These are phyloP conservation scores for Amniculicola lignicola DNA, from an alignment of 495 filamentous ascomycete species.

Conservation along the genomic window DNA sequence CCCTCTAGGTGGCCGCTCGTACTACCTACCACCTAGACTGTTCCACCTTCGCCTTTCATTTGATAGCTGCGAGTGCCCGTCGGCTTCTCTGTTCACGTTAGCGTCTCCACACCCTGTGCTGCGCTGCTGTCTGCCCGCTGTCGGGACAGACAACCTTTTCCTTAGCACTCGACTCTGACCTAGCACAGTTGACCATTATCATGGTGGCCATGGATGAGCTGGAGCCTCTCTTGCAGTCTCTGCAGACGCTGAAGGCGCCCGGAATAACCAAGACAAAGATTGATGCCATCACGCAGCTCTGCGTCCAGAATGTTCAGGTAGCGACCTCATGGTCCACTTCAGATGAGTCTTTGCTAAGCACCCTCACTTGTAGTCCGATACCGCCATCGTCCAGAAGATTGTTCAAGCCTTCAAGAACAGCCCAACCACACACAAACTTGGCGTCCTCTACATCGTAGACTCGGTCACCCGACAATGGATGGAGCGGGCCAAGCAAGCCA, in stretches of 20 bases:
- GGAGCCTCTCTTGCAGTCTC: constrained; percentile 83
- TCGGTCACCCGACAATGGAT: constrained; percentile 98
- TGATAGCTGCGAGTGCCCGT: constrained; percentile 19
- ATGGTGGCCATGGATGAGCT: constrained; percentile 90
- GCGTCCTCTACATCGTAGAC: constrained; percentile 99
- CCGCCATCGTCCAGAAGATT: constrained; percentile 90
- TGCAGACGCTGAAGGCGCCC: constrained; percentile 86
- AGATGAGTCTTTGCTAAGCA: constrained; percentile 41
- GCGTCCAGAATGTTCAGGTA: constrained; percentile 92
- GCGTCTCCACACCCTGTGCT: background rate
- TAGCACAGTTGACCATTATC: constrained; percentile 30
- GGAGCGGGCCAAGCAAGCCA: constrained; percentile 83
- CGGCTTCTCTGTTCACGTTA: constrained; percentile 19
- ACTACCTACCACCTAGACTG: constrained; percentile 27
- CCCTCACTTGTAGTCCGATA: constrained; percentile 69
- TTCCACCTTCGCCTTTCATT: constrained; percentile 12
- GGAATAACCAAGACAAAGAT: constrained; percentile 93
- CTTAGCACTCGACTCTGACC: constrained; percentile 1
- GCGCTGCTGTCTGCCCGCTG: constrained; percentile 1
- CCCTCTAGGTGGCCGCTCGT: background rate
- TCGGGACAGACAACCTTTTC: background rate
- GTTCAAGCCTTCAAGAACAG: constrained; percentile 97
- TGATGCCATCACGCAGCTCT: constrained; percentile 74
- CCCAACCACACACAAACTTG: constrained; percentile 92
- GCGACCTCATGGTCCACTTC: constrained; percentile 15